Evolutionary conservation across 768 basidiomycete genomes (phyloP).

Genomic region (Tylopilus felleus): DNA sequence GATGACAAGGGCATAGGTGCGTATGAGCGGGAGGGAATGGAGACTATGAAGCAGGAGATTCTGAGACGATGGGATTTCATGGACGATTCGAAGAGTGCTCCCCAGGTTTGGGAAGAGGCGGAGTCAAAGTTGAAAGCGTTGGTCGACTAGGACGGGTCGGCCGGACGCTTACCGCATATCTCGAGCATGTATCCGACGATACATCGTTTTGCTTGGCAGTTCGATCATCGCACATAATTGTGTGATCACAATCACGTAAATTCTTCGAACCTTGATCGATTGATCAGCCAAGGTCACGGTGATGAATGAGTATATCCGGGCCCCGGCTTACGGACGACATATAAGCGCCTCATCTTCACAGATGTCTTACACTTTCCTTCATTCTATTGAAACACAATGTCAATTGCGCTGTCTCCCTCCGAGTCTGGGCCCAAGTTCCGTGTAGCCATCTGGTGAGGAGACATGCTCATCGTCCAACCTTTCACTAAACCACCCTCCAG

Average conservation of each 20-base stretch:
- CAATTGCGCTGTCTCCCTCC: background rate
- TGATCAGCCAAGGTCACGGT: background rate
- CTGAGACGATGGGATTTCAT: constrained; percentile 14
- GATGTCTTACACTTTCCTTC: too few relatives aligned
- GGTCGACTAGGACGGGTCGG: too few relatives aligned
- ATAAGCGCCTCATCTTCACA: background rate
- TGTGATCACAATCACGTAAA: background rate
- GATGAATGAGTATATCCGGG: background rate
- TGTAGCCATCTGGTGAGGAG: constrained; percentile 22
- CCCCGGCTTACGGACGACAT: background rate
- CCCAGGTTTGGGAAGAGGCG: constrained; percentile 18
- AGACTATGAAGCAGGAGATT: constrained; percentile 11
- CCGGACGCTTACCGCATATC: too few relatives aligned
- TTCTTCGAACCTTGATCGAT: too few relatives aligned
- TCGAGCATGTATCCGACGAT: background rate
- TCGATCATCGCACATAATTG: background rate
- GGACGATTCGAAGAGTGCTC: constrained; percentile 4
- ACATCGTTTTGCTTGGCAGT: background rate
- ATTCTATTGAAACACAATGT: background rate
- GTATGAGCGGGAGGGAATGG: constrained; percentile 19
- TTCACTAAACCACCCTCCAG: constrained; percentile 9
- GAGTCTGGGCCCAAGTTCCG: constrained; percentile 8
- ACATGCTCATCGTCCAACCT: background rate
- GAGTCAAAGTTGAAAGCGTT: constrained; percentile 8
- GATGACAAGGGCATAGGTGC: constrained; percentile 7